Evolutionary conservation across 1,284 basidiomycete species (phyloP).

Genomic region (Entoloma clypeatum): DNA sequence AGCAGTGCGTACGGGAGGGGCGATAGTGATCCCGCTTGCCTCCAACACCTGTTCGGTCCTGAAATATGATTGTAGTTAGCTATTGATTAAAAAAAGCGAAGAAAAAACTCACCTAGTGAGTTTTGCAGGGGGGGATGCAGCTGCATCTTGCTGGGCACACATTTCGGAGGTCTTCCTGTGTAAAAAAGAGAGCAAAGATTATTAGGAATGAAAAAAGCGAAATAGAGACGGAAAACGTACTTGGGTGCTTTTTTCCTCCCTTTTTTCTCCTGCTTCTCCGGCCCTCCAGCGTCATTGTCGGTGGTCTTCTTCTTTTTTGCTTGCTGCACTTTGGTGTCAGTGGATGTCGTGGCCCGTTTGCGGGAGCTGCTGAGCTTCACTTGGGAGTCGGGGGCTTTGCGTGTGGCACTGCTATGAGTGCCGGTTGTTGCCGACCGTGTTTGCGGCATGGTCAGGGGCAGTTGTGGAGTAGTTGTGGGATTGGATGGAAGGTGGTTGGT

Average conservation of each 20-base stretch:
- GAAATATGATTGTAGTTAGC: background rate
- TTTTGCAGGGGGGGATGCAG: background rate
- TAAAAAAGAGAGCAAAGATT: background rate
- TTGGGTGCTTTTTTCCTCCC: background rate
- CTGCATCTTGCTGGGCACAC: background rate
- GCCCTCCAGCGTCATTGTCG: background rate
- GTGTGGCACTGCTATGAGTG: too few species aligned
- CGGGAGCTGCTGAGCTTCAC: too few species aligned
- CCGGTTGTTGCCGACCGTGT: too few species aligned
- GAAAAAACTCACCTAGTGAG: slow-evolving; percentile 1
- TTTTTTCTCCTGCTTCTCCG: background rate
- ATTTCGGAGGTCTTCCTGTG: slow-evolving; percentile 1
- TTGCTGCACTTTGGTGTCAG: background rate
- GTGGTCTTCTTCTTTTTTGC: background rate
- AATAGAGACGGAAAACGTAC: background rate
- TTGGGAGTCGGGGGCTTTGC: too few species aligned
- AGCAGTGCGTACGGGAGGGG: background rate
- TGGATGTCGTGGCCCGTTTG: background rate
- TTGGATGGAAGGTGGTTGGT: too few species aligned
- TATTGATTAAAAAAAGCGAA: too few species aligned
- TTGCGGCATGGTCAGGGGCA: too few species aligned
- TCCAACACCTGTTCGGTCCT: background rate
- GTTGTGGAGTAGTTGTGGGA: too few species aligned
- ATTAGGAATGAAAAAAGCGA: background rate
- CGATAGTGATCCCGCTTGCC: background rate